These are phyloP conservation scores for Fusarium sp. DNA, from an alignment of 2,329 filamentous ascomycete species.

Conservation along the genomic window DNA sequence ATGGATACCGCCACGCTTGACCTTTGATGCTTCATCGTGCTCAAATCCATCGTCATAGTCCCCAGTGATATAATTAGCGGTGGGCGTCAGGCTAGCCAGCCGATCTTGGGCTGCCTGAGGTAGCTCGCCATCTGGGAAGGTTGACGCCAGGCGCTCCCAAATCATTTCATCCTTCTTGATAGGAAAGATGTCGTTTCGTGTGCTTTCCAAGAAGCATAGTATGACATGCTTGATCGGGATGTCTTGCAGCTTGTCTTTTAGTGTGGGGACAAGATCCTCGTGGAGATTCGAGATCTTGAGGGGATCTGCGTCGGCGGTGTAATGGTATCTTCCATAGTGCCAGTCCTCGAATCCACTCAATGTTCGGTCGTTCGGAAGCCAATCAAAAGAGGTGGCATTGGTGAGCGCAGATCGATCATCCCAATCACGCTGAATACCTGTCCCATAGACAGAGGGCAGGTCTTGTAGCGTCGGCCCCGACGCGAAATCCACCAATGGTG, in stretches of 20 bases:
- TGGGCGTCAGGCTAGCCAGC: slow-evolving; percentile 50
- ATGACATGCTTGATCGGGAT: slow-evolving; percentile 60
- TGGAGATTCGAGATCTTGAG: slow-evolving; percentile 58
- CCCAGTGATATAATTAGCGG: slow-evolving; percentile 54
- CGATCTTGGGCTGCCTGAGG: slow-evolving; percentile 51
- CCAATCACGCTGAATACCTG: slow-evolving; percentile 46
- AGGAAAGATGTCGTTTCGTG: slow-evolving; percentile 62
- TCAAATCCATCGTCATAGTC: slow-evolving; percentile 56
- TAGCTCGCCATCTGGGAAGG: slow-evolving; percentile 50
- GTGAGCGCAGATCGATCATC: slow-evolving; percentile 51
- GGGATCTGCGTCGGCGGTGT: slow-evolving; percentile 57
- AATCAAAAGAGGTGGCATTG: slow-evolving; percentile 38
- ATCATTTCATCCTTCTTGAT: slow-evolving; percentile 59
- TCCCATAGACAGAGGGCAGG: slow-evolving; percentile 41
- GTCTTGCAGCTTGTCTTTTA: slow-evolving; percentile 46
- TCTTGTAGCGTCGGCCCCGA: slow-evolving; percentile 45
- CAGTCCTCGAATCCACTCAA: slow-evolving; percentile 51
- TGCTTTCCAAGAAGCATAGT: slow-evolving; percentile 62
- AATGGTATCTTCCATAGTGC: slow-evolving; percentile 49
- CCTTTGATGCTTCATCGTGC: slow-evolving; percentile 24
- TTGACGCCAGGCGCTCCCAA: slow-evolving; percentile 51
- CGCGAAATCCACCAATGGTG: slow-evolving; percentile 54
- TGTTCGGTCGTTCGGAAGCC: slow-evolving; percentile 47
- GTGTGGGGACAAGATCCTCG: slow-evolving; percentile 47
- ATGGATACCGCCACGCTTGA: slow-evolving; percentile 56